Base-by-base conservation (phyloP, 768 basidiomycete genomes). In the Pulveroboletus sp. region DNA sequence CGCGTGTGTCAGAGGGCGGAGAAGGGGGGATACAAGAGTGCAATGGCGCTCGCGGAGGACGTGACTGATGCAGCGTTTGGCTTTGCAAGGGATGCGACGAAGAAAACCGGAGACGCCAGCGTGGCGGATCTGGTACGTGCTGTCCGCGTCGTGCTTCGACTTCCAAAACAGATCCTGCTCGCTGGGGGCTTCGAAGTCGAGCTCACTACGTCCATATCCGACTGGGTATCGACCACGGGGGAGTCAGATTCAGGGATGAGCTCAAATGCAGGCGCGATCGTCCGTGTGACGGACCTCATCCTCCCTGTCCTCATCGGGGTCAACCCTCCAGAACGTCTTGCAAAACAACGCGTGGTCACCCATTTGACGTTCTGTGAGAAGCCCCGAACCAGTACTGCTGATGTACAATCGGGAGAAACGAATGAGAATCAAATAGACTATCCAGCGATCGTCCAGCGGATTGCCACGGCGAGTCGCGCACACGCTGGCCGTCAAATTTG, bases 281-380 rank as follows among this genome's bases (percentile, higher is more conserved):
- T 75, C n/a, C 58, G 59, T 8, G 67, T 89, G 30, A 67, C 66
- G 27, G 70, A 78, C 41, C 59, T 89, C 12, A 54, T 67, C 2
- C 61, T 84, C 11, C 72, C 74, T 1, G 76, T 82, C 9, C 67
- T 89, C 44, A 81, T 91, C 40, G 89, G 87, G 1, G 76, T 89
- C 29, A 85, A 88, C 53, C 76, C 82, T 0, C 83, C 81, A 7
- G 87, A 90, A 57, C 72, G 86, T 27, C 61, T 75, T 26, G 75
- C 78, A 36, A 82, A 82, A 59, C 87, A 90, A 63, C 68, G 77
- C 23, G 77, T 90, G 22, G 60, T 82, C 41, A 67, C 79, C 20
- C 78, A 82, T 57, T 62, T 89, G 40, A 58, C 62, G 1, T 75
- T 81, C 45, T 59, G 65, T 43, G 76, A 77, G 52, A 54, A 56